Percentiles rank a stretch among this genome's conserved stretches.
phyloP scores from a whole-genome alignment of 768 basidiomycete genomes.

The Xerocomellus amylosporus region DNA sequence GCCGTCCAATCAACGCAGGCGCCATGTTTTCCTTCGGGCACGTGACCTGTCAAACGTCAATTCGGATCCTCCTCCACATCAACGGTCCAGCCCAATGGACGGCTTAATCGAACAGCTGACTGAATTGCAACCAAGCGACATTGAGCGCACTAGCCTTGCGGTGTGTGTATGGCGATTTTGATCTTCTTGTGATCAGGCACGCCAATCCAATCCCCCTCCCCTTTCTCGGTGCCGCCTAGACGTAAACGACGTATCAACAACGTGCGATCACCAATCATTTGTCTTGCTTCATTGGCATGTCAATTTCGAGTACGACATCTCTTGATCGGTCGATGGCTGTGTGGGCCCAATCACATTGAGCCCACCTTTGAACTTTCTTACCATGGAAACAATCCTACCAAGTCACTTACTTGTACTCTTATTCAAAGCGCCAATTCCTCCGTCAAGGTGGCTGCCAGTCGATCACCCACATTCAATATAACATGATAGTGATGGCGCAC shows the following conservation, averaged over 20 bases:
- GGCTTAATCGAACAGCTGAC: slow-evolving; percentile 3
- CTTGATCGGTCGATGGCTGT: slow-evolving; percentile 25
- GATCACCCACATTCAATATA: slow-evolving; percentile 11
- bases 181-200: slow-evolving; percentile 29
- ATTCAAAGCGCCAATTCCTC: slow-evolving; percentile 8
- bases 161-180: slow-evolving; percentile 22
- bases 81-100: slow-evolving; percentile 4
- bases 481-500: slow-evolving; percentile 5
- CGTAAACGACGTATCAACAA: slow-evolving; percentile 26
- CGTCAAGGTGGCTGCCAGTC: background rate
- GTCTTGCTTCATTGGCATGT: slow-evolving; percentile 16
- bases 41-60: slow-evolving; percentile 22
- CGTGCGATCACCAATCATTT: slow-evolving; percentile 29
- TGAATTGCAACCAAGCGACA: slow-evolving; percentile 17
- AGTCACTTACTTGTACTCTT: slow-evolving; percentile 1
- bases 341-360: slow-evolving; percentile 17
- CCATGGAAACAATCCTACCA: slow-evolving; percentile 30
- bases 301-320: slow-evolving; percentile 28
- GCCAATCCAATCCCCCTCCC: slow-evolving; percentile 15
- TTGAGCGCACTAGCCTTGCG: slow-evolving; percentile 11
- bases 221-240: slow-evolving; percentile 35
- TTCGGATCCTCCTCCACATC: background rate
- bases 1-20: slow-evolving; percentile 6
- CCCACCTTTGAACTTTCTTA: slow-evolving; percentile 18
- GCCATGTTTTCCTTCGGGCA: slow-evolving; percentile 20